A percentile compares a stretch with the other conserved stretches of the same genome.
These are phyloP conservation scores for Tephrocybe sp. DNA, from an alignment of 768 basidiomycete species.

Conservation along the genomic window DNA sequence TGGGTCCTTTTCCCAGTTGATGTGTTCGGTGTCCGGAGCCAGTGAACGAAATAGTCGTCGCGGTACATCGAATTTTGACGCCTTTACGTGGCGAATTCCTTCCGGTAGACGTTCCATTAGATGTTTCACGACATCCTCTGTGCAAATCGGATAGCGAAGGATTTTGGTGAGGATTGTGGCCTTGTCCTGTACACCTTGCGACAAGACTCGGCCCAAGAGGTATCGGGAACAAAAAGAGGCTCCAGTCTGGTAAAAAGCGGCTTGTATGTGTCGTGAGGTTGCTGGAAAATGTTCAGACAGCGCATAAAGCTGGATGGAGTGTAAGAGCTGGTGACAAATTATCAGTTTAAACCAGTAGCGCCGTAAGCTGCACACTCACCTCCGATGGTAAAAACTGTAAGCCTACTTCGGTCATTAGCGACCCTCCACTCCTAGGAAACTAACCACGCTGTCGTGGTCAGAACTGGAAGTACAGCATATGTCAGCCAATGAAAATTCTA, in stretches of 20 bases:
- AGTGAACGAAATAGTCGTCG: slow-evolving; percentile 64
- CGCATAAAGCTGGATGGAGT: slow-evolving; percentile 74
- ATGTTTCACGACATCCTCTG: slow-evolving; percentile 48
- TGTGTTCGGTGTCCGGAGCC: slow-evolving; percentile 23
- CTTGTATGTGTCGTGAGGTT: slow-evolving; percentile 51
- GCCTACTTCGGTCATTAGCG: not conserved
- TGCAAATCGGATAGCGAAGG: slow-evolving; percentile 64
- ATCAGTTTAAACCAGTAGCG: not conserved
- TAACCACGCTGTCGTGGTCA: not conserved
- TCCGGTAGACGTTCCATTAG: slow-evolving; percentile 38
- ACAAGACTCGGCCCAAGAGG: slow-evolving; percentile 39
- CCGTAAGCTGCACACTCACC: slow-evolving; percentile 23
- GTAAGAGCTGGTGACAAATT: slow-evolving; percentile 57
- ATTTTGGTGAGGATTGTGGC: slow-evolving; percentile 42
- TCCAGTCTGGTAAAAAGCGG: slow-evolving; percentile 56
- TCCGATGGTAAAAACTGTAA: slow-evolving; percentile 42
- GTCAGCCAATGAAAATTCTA: no score
- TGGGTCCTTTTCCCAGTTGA: slow-evolving; percentile 49
- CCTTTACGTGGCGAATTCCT: slow-evolving; percentile 19
- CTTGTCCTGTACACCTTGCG: slow-evolving; percentile 13
- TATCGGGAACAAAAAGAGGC: slow-evolving; percentile 66
- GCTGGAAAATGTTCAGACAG: slow-evolving; percentile 64
- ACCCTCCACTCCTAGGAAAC: not conserved
- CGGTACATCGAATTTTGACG: slow-evolving; percentile 52
- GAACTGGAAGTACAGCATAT: not conserved